Base-by-base conservation (phyloP, 2,329 filamentous ascomycete species). In the Paracoccidioides brasiliensis region DNA sequence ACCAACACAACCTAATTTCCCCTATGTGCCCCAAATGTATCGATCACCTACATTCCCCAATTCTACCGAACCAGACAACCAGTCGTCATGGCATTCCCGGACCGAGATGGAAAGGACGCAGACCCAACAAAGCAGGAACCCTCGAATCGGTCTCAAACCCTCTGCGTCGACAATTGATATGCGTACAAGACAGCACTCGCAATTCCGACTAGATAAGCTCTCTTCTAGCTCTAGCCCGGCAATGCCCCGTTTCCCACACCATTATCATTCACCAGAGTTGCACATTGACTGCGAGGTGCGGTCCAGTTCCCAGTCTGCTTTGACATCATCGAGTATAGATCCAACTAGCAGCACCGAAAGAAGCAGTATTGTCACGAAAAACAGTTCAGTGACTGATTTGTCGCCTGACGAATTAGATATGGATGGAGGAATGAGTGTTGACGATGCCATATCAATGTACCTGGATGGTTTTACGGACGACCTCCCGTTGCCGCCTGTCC, bases 281-380 rank as follows among this genome's bases (percentile, higher is more conserved):
- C 60, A 66, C 40, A 61, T 62, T 40, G 64, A 69, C 37, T 64
- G 66, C 52, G 60, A 62, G 5, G 67, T 78, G 30, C 75, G 82
- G 30, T 76, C 78, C 12, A 84, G 81, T 59, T 76, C 80, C 60
- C 76, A 80, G 54, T 85, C 82, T 3, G 78, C 75, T 32, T 70
- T 81, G 66, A 85, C 82, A 3, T 80, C 74, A 3, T 84, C 81
- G 14, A 83, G 80, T 64, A 70, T 76, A 43, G 70, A 79, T 52
- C 78, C 79, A 45, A 65, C 74, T 5, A 80, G 78, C 59, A 79
- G 79, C n/a, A 94, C 88, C 1, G 88, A 91, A 66, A 80, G 88
- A 58, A 94, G 88, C 68, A 95, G 90, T 65, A 78, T 93, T 52
- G 69, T 85, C 60, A 93, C 89, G 3, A 89, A 87, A 62, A 81